Base-by-base conservation (phyloP, 331 rosid genomes). In the Pyrus hybrid region DNA sequence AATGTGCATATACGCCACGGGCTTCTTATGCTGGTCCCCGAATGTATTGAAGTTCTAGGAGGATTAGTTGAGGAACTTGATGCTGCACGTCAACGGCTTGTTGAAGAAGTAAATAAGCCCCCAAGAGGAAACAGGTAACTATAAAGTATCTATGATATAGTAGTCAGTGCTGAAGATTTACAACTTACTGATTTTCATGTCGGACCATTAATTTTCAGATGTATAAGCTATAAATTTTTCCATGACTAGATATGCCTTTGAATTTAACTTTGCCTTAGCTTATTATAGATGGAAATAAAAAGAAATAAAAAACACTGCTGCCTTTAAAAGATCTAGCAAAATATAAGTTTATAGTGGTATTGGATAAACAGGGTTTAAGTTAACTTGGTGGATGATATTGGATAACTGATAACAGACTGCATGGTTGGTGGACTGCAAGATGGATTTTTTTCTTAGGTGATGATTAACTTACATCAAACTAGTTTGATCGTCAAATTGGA, bases 11-110 rank as follows among this genome's bases (percentile, higher is more conserved):
- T 94, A 79, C 92, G 93, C 32, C 99, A 45, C 64, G 99, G 99
- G 63, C 88, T 94, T 76, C 79, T 94, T 76, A 77, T 92, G 96
- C 87, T 94, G 85, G 96, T 90, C 56, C 97, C 99, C 60, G 96
- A 94, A 80, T 79, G 86, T 71, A 68, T 92, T 70, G 88, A 86
- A 82, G 76, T 90, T 70, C 86, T 94, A 68, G 99, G 97, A 68
- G 97, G 99, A 60, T 63, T 84, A 64, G 97, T 94, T 81, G 90
- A 88, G 85, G 89, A 86, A 83, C 81, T 90, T 76, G 99, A 94
- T 71, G 97, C 88, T 54, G 97, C 99, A 66, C 86, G 92, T 45
- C 79, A 80, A 72, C 85, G 96, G 65, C 84, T 94, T 66, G 87
- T 94, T 69, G 91, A 87, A 0, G 97, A 92, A 88, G 83, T 94